Percentiles rank a stretch among this genome's conserved stretches.
Conservation (phyloP, 75 land plant species). For the Cupressus sempervirens region DNA sequence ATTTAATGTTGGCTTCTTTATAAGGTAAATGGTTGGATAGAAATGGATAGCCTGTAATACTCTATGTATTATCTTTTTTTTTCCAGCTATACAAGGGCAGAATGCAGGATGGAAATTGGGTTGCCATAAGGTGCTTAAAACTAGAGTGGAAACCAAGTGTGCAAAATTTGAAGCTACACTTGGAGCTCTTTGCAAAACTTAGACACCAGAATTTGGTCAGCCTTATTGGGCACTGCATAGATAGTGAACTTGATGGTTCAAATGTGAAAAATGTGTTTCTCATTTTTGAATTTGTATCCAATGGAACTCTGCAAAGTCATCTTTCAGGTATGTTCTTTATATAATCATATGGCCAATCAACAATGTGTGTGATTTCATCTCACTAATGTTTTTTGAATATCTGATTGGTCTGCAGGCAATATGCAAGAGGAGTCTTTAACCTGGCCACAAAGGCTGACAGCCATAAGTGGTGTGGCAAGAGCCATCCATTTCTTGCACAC, state of each 20-base stretch:
- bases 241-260: conserved; percentile 28
- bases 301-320: conserved; percentile 65
- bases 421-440: conserved; percentile 22
- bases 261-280: conserved; percentile 45
- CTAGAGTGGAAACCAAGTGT: conserved; percentile 45
- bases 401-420: conserved; percentile 37
- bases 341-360: not conserved
- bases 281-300: conserved; percentile 64
- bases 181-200: conserved; percentile 66
- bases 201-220: conserved; percentile 79
- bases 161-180: conserved; percentile 42
- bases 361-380: not conserved
- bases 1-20: not conserved
- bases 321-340: conserved; percentile 52
- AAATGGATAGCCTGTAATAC: not conserved
- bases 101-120: conserved; percentile 64
- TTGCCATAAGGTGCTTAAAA: conserved; percentile 59
- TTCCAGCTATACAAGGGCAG: conserved; percentile 73
- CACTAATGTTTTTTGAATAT: not conserved
- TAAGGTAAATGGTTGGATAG: not conserved
- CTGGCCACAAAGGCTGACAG: conserved; percentile 83
- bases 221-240: conserved; percentile 70
- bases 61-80: not conserved
- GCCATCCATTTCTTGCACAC: conserved; percentile 89
- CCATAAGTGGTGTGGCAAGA: conserved; percentile 68